Evolutionary conservation across 306 rosid species (phyloP), one percentile per base, ranked within the genome.

Genomic region (Biancaea sappan): DNA sequence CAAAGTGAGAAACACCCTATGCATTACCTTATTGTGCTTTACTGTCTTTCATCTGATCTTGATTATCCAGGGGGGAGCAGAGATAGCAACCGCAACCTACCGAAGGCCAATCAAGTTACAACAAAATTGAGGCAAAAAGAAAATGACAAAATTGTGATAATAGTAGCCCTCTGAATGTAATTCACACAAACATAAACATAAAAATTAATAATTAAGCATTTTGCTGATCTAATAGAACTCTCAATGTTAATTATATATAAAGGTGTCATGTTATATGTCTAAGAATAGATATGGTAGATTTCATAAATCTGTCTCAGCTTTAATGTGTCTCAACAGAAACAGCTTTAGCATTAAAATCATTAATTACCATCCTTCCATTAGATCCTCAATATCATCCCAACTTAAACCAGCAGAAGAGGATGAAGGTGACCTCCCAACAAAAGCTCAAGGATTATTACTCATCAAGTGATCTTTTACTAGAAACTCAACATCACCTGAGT

Each of bases 31-130:
- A 88, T 52, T 71, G 84, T 19, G 60, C 74, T 76, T 91, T 94
- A 67, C 57, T 77, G 61, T 81, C 82, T 69, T 86, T 82, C 28
- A 41, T 65, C 60, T 34, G 75, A 77, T 84, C 84, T 64, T 56
- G 63, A 29, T 84, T 74, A 60, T 82, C 81, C 73, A 38, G 28
- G 8, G 89, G 89, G 87, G 58, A 91, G 82, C 51, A 85, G 77
- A 52, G 91, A 88, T 82, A 94, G 78, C 38, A 89, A 66, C 87
- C 87, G 70, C 94, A 91, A 59, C 91, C 98, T 93, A 69, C 81
- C 76, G 37, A 72, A 70, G 74, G 59, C 35, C 76, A 69, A 81
- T 34, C 77, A 16, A 64, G 40, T 40, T 13, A 64, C 21, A 29
- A 8, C 13, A 19, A 31, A 48, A 46, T 47, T 6, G 51, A 21